phyloP scores from a whole-genome alignment of 306 rosid genomes.

The Sophora flavescens region DNA sequence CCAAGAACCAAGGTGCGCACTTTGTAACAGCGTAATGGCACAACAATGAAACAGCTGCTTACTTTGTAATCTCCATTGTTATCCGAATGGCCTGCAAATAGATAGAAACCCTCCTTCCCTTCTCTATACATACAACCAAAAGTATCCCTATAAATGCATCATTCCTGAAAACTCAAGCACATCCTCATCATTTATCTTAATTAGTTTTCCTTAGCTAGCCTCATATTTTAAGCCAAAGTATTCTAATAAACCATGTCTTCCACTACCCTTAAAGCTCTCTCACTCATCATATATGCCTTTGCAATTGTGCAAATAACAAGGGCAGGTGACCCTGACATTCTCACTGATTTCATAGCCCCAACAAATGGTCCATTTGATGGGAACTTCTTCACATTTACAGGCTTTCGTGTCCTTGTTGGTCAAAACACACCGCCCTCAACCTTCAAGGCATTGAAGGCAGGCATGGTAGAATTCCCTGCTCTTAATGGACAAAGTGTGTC shows the following conservation, averaged over 20 bases:
- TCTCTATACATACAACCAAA: not conserved
- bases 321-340: slow-evolving; percentile 63
- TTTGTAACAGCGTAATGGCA: slow-evolving; percentile 3
- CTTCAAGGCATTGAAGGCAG: slow-evolving; percentile 54
- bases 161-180: not conserved
- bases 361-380: slow-evolving; percentile 32
- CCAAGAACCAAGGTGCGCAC: too few relatives aligned
- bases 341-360: slow-evolving; percentile 54
- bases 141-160: not conserved
- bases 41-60: slow-evolving; percentile 16
- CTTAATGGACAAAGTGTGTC: slow-evolving; percentile 70
- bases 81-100: slow-evolving; percentile 26
- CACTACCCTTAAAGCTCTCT: slow-evolving; percentile 38
- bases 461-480: slow-evolving; percentile 54
- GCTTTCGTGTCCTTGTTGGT: slow-evolving; percentile 38
- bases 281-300: slow-evolving; percentile 33
- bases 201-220: not conserved
- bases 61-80: slow-evolving; percentile 29
- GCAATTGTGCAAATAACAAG: slow-evolving; percentile 33
- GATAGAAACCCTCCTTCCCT: not conserved
- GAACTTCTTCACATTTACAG: slow-evolving; percentile 61
- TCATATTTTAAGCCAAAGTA: not conserved
- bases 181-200: not conserved
- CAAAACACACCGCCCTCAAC: slow-evolving; percentile 1
- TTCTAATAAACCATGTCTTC: slow-evolving; percentile 34